A percentile compares a stretch with the other conserved stretches of the same genome.
Conservation (phyloP, 108 stramenopile genomes). For the Nitzschia sp. region DNA sequence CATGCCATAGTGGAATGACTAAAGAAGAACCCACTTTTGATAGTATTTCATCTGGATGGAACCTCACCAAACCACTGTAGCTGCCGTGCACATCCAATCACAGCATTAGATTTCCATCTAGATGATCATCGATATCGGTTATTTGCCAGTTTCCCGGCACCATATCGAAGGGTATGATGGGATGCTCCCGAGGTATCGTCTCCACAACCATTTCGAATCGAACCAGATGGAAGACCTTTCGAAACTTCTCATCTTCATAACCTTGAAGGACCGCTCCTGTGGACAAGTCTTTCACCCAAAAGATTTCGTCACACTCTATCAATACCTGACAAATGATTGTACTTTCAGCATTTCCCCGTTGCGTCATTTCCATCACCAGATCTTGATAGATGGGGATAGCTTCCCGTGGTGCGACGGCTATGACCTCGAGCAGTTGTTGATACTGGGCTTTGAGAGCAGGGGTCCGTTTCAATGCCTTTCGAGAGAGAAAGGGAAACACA, state of each 20-base stretch:
- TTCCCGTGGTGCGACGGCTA: background rate
- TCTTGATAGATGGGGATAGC: constrained; percentile 12
- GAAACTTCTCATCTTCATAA: constrained; percentile 1
- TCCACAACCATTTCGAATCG: constrained; percentile 31
- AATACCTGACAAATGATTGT: constrained; percentile 33
- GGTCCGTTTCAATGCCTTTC: background rate
- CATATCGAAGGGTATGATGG: constrained; percentile 19
- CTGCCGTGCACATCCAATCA: too few relatives aligned
- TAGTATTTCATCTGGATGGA: too few relatives aligned
- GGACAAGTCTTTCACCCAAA: constrained; percentile 32
- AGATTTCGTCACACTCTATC: constrained; percentile 28
- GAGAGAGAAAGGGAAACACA: constrained; percentile 38
- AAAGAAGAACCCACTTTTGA: too few relatives aligned
- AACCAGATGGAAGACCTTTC: constrained; percentile 31
- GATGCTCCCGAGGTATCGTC: constrained; percentile 6
- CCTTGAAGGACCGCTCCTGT: constrained; percentile 32
- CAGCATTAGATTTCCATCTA: constrained; percentile 34
- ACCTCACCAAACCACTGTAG: too few relatives aligned
- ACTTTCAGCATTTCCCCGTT: constrained; percentile 20
- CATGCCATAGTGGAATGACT: background rate
- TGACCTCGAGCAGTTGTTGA: constrained; percentile 1
- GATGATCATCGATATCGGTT: constrained; percentile 38
- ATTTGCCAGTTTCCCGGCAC: constrained; percentile 33
- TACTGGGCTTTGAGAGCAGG: constrained; percentile 15
- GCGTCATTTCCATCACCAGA: background rate